Evolutionary conservation across 2,329 filamentous ascomycete genomes (phyloP), one percentile per base, ranked within the genome.

Genomic region (Ascochyta rabiei): DNA sequence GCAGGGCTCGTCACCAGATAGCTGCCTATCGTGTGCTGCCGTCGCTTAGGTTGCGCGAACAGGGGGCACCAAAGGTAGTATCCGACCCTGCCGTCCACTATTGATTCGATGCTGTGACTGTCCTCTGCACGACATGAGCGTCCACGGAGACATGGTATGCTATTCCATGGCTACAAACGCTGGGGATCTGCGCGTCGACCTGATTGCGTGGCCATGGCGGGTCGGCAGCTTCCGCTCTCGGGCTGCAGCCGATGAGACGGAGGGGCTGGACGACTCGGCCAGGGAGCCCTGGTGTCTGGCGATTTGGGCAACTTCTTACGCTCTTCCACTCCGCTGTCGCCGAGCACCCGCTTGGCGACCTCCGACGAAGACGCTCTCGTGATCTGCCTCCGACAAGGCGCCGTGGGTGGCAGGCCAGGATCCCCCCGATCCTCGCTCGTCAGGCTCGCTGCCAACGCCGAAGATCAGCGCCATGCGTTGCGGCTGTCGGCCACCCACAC

Each of bases 151-250:
- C 37, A 46, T 7, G 3, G 6, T 24, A 24, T n/a, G n/a, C n/a
- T n/a, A n/a, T n/a, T n/a, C n/a, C 24, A 24, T 24, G 24, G 24
- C 24, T 24, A 6, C 24, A 24, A n/a, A n/a, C n/a, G n/a, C n/a
- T 45, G 48, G 39, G 44, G 60, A 67, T 66, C 66, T 59, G 59
- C 63, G 37, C 35, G 46, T 16, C 41, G 48, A 53, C 58, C 51
- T 62, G 64, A 62, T 63, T 65, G 62, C 65, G 61, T 61, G 62
- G 60, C 59, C 59, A 55, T 57, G 55, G 55, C 58, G 62, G 62
- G 38, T 64, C 62, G 63, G 63, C 45, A 67, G 61, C 56, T 61
- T 59, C 64, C 63, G 63, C 41, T 50, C 33, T 59, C 56, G 60
- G 64, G 56, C 54, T 55, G 45, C 56, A 60, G 54, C 65, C 65